These are phyloP conservation scores for Tuber calosporum DNA, from an alignment of 495 filamentous ascomycete species.

Conservation along the genomic window DNA sequence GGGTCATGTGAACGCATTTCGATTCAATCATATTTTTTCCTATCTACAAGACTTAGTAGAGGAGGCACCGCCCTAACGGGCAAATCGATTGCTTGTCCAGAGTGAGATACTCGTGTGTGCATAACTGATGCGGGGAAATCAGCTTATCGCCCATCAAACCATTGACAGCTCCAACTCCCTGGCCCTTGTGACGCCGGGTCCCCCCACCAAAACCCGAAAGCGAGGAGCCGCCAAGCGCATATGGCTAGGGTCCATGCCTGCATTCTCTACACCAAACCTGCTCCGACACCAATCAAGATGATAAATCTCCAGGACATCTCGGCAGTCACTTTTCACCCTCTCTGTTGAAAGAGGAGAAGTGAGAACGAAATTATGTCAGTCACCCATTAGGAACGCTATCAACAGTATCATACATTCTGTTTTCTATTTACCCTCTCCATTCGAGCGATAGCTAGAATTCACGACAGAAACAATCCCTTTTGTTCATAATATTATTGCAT, in stretches of 20 bases:
- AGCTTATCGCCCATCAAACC: neutral
- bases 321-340: neutral
- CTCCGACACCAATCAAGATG: too few species aligned
- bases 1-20: neutral
- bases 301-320: neutral
- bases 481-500: neutral
- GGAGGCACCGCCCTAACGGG: too few species aligned
- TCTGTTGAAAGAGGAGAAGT: neutral
- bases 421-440: neutral
- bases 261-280: neutral
- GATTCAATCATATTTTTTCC: too few species aligned
- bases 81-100: too few species aligned
- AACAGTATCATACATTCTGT: too few species aligned
- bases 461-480: neutral
- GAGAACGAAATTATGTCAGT: neutral
- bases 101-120: neutral
- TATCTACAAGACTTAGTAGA: too few species aligned
- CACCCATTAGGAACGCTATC: neutral
- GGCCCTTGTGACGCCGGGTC: neutral
- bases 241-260: neutral
- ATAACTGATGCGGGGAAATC: neutral
- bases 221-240: neutral
- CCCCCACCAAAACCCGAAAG: neutral
- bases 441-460: neutral
- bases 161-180: neutral